phyloP scores from a whole-genome alignment of 2,329 filamentous ascomycete species.

The Aphanocladium album region DNA sequence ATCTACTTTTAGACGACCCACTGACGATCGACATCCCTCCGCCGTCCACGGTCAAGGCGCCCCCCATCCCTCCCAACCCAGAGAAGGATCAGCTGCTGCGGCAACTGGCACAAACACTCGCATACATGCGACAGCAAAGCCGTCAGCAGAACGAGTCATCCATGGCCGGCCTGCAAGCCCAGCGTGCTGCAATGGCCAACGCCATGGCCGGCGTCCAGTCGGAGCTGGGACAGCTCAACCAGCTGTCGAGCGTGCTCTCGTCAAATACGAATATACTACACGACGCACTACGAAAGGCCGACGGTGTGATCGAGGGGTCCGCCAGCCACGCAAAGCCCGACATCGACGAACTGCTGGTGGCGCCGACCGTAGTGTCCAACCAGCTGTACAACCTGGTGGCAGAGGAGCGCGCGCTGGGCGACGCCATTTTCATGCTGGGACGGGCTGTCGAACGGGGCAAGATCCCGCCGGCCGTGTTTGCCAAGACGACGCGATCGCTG shows the following conservation, averaged over 20 bases:
- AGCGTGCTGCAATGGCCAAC: slow-evolving; percentile 69
- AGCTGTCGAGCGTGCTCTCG: slow-evolving; percentile 64
- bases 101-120: slow-evolving; percentile 67
- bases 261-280: slow-evolving; percentile 76
- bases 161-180: slow-evolving; percentile 69
- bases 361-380: slow-evolving; percentile 85
- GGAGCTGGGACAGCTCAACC: slow-evolving; percentile 67
- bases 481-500: slow-evolving; percentile 68
- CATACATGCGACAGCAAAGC: slow-evolving; percentile 62
- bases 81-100: slow-evolving; percentile 85
- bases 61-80: slow-evolving; percentile 90
- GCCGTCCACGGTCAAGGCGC: slow-evolving; percentile 54
- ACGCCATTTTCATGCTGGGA: slow-evolving; percentile 79
- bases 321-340: slow-evolving; percentile 63
- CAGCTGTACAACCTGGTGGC: slow-evolving; percentile 87
- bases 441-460: slow-evolving; percentile 68
- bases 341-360: slow-evolving; percentile 89
- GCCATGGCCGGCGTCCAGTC: slow-evolving; percentile 65
- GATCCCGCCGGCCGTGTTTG: slow-evolving; percentile 67
- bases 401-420: slow-evolving; percentile 80
- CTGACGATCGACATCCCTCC: slow-evolving; percentile 46
- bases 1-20: slow-evolving; percentile 53
- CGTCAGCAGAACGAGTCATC: slow-evolving; percentile 69
- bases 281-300: slow-evolving; percentile 71
- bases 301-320: slow-evolving; percentile 70